These are phyloP conservation scores for Chlorella sorokiniana DNA, from an alignment of 139 green algal species.

Conservation along the genomic window DNA sequence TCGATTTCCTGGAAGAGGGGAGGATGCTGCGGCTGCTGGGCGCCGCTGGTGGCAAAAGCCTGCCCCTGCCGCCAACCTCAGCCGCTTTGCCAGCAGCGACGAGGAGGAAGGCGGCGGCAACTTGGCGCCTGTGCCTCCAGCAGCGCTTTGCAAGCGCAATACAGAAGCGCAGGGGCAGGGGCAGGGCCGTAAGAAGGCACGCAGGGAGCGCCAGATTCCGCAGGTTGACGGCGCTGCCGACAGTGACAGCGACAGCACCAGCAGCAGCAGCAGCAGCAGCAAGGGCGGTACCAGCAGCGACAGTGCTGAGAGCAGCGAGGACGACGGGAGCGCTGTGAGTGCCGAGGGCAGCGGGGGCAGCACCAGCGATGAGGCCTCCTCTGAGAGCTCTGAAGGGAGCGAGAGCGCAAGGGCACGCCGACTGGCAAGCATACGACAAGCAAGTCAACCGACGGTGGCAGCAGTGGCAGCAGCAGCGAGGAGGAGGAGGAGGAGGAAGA, in stretches of 20 bases:
- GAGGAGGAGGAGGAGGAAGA: neutral
- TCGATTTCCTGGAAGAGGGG: constrained; percentile 6
- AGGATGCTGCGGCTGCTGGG: neutral
- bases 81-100: constrained; percentile 41
- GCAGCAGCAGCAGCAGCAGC: neutral
- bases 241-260: neutral
- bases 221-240: constrained; percentile 46
- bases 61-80: neutral
- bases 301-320: neutral
- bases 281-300: neutral
- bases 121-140: neutral
- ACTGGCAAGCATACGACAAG: neutral
- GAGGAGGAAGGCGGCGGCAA: neutral
- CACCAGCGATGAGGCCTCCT: neutral
- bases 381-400: neutral
- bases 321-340: neutral
- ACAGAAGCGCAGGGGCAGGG: neutral
- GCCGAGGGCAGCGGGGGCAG: neutral
- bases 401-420: neutral
- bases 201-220: constrained; percentile 20
- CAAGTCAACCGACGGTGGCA: neutral
- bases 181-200: neutral
- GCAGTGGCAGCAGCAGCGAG: constrained; percentile 5
- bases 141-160: neutral
- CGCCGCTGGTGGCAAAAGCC: constrained; percentile 17